Conservation (phyloP, 176 grass and related monocot species). For the Aegilops speltoides region DNA sequence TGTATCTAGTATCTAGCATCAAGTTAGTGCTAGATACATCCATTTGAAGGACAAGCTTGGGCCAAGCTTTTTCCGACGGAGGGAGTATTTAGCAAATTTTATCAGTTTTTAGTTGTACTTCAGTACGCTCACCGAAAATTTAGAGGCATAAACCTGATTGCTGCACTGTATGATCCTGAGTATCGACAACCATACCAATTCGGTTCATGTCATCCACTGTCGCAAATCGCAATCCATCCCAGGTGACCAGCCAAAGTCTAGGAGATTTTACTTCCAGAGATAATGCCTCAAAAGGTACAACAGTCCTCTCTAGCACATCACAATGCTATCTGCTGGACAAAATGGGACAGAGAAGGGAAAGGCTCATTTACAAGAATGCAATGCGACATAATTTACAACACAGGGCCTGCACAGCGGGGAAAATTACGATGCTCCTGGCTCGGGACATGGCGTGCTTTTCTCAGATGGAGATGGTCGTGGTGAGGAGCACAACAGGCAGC, state of each 20-base stretch:
- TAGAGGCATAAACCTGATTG: not conserved
- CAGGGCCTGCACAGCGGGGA: constrained; percentile 36
- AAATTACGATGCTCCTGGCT: constrained; percentile 40
- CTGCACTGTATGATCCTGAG: not conserved
- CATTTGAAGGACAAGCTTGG: no score
- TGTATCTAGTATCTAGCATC: no score
- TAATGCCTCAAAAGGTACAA: constrained; percentile 39
- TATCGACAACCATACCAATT: not conserved
- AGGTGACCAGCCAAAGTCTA: constrained; percentile 12
- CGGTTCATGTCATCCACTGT: not conserved
- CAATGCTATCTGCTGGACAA: constrained; percentile 32
- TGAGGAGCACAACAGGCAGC: constrained; percentile 32
- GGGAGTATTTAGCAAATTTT: not conserved
- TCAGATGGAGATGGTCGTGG: constrained; percentile 38
- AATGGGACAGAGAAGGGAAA: constrained; percentile 23
- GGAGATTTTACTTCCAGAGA: constrained; percentile 27
- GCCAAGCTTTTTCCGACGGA: no score
- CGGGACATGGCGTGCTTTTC: constrained; percentile 12
- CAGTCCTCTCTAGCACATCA: constrained; percentile 34
- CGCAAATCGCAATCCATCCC: not conserved
- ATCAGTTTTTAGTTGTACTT: not conserved
- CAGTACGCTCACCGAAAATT: not conserved
- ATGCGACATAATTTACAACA: constrained; percentile 59
- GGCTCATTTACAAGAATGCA: constrained; percentile 59
- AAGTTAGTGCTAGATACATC: no score